Evolutionary conservation across 768 basidiomycete species (phyloP).

Genomic region (Rhodotorula graminis): DNA sequence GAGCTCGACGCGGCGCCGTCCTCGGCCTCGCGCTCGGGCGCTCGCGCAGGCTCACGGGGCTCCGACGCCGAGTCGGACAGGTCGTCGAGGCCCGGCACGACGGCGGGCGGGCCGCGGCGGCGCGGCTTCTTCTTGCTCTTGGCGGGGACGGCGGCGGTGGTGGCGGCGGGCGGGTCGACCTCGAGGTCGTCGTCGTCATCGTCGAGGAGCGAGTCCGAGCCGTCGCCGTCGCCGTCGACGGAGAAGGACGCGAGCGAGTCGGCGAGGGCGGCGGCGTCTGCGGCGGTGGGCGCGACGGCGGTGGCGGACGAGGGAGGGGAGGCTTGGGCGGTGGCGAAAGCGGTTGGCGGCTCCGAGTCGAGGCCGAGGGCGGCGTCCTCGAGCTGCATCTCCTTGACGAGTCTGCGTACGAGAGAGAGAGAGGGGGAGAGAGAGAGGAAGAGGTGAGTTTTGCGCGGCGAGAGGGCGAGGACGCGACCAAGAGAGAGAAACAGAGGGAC

Average conservation of each 20-base stretch:
- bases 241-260: constrained; percentile 3
- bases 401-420: constrained; percentile 40
- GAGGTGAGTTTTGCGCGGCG: background rate
- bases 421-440: background rate
- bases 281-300: background rate
- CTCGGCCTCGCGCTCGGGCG: too few species aligned
- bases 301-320: constrained; percentile 14
- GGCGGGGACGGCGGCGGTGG: background rate
- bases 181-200: background rate
- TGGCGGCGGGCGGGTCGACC: background rate
- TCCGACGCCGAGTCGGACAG: too few species aligned
- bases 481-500: constrained; percentile 21
- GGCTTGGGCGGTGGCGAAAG: constrained; percentile 32
- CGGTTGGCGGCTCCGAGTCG: constrained; percentile 19
- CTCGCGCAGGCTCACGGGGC: too few species aligned
- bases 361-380: constrained; percentile 68
- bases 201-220: background rate
- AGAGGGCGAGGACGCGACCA: background rate
- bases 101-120: background rate
- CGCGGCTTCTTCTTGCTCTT: constrained; percentile 4
- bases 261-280: constrained; percentile 1
- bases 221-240: background rate
- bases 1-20: background rate
- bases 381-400: constrained; percentile 69
- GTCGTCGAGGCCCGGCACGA: background rate